Base-by-base conservation (phyloP, 2,329 filamentous ascomycete species). In the Trichoderma hamatum region DNA sequence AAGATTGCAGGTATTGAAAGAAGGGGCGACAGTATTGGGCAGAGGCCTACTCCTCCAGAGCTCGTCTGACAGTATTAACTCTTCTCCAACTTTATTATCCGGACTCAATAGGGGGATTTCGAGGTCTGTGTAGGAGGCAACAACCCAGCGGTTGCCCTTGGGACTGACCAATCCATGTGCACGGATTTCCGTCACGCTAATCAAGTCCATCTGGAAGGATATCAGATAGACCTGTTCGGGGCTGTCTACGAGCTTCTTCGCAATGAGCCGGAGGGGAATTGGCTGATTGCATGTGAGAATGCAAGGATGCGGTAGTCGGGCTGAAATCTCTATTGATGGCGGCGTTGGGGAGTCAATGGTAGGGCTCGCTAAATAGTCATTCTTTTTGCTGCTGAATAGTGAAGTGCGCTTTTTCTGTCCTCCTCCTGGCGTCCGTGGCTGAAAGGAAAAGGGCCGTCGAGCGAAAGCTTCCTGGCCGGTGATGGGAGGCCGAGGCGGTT, bases 241-340 rank as follows among this genome's bases (percentile, higher is more conserved):
- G 60, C 88, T 89, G 21, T 90, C 84, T 67, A 86, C 90, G 26
- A 94, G 82, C 77, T 93, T 97, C 75, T 90, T 93, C 49, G 94
- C 85, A 16, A 97, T 82, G 10, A 99, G 82, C 1, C 93, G 88
- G 3, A 98, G 83, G 0, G 95, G 95, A 9, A 98, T 75, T 5
- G 93, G 89, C 72, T 94, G 87, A 77, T 97, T 96, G 81, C 94
- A 97, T 0, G 94, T 97, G 61, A 98, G 82, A 55, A 97, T 92
- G 3, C 93, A 86, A 4, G 96, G 96, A 75, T 94, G 92, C 0
- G 96, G 96, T 36, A 99, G 82, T 39, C 95, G 88, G 4, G 92
- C 93, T 74, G 87, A 87, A 64, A 90, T 82, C 73, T 97, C 94
- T 54, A 97, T 85, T 4, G 89, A 90, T 14, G 96, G 89, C 2